Base-by-base conservation (phyloP, 768 basidiomycete genomes). In the Rhizopogon salebrosus region DNA sequence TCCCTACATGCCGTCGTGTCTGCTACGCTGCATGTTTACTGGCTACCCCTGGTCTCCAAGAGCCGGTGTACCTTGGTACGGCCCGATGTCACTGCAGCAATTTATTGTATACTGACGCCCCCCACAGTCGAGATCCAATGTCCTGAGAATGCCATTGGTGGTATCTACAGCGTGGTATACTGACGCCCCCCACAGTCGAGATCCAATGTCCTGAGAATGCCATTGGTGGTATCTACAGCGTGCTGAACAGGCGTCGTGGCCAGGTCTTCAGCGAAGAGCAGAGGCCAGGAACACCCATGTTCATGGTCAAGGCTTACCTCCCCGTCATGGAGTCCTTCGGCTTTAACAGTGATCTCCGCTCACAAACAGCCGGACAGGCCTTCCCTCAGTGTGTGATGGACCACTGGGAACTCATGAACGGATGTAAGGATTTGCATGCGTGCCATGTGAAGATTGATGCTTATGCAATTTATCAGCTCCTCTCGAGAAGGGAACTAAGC, bases 251-350 rank as follows among this genome's bases (percentile, higher is more conserved):
- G 77, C 90, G 94, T 68, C 91, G 95, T 83, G 95, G 95, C 58
- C 94, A 97, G 70, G 95, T 99, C 57, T 95, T 95, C 83, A 89
- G 88, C 61, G 91, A 98, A 74, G 95, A 98, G 73, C 97, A 98
- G 75, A 79, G 95, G 64, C 78, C 85, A 3, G 95, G 97, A 76
- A 99, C 97, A 16, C 97, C 97, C 57, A 97, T 98, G 93, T 95
- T 95, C 86, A 98, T 89, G 42, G 88, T 99, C 74, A 98, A 97
- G 83, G 94, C 94, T 23, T 93, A 92, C 79, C 79, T 94, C 37
- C 92, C 93, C 62, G 91, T 93, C 69, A 76, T 78, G 68, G 91
- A 92, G 74, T 93, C 90, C 14, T 95, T 97, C 76, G 95, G 95
- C 62, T 98, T 98, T 88, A 98, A 94, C 73, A 92, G 89, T 62